These are phyloP conservation scores for Pseudonectria foliicola DNA, from an alignment of 2,329 filamentous ascomycete genomes.

Conservation along the genomic window DNA sequence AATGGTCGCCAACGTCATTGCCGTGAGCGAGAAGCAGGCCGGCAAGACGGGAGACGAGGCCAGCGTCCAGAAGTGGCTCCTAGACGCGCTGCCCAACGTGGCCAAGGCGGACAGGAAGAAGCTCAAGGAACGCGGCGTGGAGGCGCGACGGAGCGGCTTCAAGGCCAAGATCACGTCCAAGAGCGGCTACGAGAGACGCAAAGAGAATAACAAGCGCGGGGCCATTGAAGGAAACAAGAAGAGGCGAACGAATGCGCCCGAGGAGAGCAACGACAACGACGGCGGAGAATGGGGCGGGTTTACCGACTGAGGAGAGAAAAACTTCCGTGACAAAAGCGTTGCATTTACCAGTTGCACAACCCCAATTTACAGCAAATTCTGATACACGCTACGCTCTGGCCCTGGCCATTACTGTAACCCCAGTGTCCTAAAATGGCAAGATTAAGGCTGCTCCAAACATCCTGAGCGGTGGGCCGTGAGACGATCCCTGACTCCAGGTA, in stretches of 20 bases:
- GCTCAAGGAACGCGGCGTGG: constrained; percentile 75
- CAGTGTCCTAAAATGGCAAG: no score
- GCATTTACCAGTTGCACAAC: no score
- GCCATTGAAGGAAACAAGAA: constrained; percentile 57
- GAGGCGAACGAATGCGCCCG: constrained; percentile 34
- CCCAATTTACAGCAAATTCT: no score
- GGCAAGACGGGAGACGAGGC: constrained; percentile 45
- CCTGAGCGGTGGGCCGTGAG: no score
- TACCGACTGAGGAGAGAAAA: constrained; percentile 28
- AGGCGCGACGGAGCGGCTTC: constrained; percentile 49
- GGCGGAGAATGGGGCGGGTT: constrained; percentile 42
- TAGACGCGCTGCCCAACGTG: constrained; percentile 78
- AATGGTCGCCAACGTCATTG: constrained; percentile 88
- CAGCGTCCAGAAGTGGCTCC: constrained; percentile 73
- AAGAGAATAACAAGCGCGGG: constrained; percentile 58
- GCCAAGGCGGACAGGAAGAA: constrained; percentile 78
- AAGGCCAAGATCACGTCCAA: constrained; percentile 70
- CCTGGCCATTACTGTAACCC: no score
- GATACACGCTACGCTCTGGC: no score
- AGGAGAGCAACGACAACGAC: constrained; percentile 18
- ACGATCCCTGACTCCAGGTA: no score
- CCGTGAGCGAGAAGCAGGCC: constrained; percentile 68
- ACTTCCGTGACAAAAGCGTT: no score
- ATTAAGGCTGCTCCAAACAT: no score
- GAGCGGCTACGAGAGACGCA: constrained; percentile 65